phyloP scores from a whole-genome alignment of 2,329 filamentous ascomycete species.

The Magnaporthiopsis poae region DNA sequence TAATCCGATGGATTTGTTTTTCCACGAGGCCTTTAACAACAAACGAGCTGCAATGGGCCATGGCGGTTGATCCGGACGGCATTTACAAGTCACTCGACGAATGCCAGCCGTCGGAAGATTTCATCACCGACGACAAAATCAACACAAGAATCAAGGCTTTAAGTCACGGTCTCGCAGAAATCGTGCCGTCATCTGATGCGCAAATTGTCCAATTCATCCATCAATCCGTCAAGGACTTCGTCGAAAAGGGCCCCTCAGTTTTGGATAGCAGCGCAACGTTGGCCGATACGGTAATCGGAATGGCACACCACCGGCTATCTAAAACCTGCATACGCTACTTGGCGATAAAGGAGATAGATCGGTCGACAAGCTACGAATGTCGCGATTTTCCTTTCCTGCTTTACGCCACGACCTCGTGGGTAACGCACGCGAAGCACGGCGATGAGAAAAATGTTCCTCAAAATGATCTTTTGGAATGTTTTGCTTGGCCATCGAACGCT shows the following conservation, averaged over 20 bases:
- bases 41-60: slow-evolving; percentile 23
- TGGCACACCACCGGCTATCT: no score
- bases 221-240: slow-evolving; percentile 23
- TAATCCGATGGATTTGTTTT: slow-evolving; percentile 26
- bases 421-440: no score
- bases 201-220: slow-evolving; percentile 24
- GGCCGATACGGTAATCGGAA: neutral
- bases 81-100: slow-evolving; percentile 14
- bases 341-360: no score
- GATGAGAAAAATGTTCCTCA: no score
- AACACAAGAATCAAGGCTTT: slow-evolving; percentile 15
- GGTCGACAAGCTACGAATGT: no score
- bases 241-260: slow-evolving; percentile 12
- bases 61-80: slow-evolving; percentile 19
- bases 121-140: slow-evolving; percentile 12
- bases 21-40: slow-evolving; percentile 17
- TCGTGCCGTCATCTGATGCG: slow-evolving; percentile 3
- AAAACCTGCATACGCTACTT: no score
- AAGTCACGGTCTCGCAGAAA: slow-evolving; percentile 22
- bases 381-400: no score
- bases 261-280: neutral
- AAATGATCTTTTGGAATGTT: no score
- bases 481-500: no score
- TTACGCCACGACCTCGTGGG: no score
- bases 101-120: slow-evolving; percentile 14